Evolutionary conservation across 768 basidiomycete genomes (phyloP), one percentile per base, ranked within the genome.

Genomic region (Rubroboletus pulcherrimus): DNA sequence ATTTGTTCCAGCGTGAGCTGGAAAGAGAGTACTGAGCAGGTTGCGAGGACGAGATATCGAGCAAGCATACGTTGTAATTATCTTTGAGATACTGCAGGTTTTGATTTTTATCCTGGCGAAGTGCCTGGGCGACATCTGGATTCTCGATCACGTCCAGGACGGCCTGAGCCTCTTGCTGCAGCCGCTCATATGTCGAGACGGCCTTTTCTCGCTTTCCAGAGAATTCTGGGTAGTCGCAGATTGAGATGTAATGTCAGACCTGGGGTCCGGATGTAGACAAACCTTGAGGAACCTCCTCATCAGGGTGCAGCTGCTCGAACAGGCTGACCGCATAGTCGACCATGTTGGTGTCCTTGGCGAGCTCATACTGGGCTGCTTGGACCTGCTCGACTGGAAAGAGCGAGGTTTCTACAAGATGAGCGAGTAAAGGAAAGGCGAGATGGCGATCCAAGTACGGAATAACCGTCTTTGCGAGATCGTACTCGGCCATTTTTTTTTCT

Each of bases 341-440:
- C 95, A 98, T 98, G 73, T 99, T 98, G 44, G 97, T 99, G 58
- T 87, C 91, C 70, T 93, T 96, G 53, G 93, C 91, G 51, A 98
- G 86, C 66, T 98, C 94, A 88, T 97, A 96, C 75, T 98, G 96
- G 37, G 97, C 96, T 39, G 84, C 76, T 55, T 86, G 84, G 54
- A 98, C 82, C 63, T 98, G 85, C 40, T 89, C 80, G 21, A 80
- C 77, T 1, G 91, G 80, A 72, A 94, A 98, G 39, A 90, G 73
- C 17, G 83, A 82, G 9, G 79, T 81, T 56, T 91, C 87, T 15
- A 79, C 81, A 42, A 98, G 86, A 76, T 96, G 93, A 10, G 89
- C 85, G 57, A 99, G 88, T 9, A 98, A 75, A 29, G 97, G 95
- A 64, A 98, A 90, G 38, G 89, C 87, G 31, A 99, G 81, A 79